Percentiles rank a stretch among this genome's conserved stretches.
phyloP scores from a whole-genome alignment of 345 rosid species.

The Populus euphratica region DNA sequence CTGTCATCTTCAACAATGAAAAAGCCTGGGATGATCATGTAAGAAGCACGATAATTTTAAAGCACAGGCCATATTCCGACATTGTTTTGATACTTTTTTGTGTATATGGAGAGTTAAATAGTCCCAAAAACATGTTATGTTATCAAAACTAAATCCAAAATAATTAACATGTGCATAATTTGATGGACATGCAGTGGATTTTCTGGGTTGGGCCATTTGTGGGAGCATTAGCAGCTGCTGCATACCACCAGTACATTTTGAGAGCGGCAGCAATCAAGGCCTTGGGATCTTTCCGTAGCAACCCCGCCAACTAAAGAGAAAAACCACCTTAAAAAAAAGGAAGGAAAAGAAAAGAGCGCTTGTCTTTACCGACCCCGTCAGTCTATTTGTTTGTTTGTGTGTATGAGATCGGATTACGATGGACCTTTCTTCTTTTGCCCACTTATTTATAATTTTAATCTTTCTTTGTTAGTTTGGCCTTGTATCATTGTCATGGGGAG shows the following conservation, averaged over 20 bases:
- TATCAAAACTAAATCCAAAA: too few relatives aligned
- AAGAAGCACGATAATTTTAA: not conserved
- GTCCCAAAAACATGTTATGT: too few relatives aligned
- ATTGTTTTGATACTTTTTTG: not conserved
- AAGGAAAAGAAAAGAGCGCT: not conserved
- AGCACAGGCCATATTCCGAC: not conserved
- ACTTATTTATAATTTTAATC: constrained; percentile 1
- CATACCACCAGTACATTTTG: constrained; percentile 54
- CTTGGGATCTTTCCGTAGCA: constrained; percentile 67
- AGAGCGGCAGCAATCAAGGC: constrained; percentile 62
- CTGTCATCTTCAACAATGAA: constrained; percentile 48
- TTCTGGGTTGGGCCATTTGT: constrained; percentile 70
- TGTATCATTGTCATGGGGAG: constrained; percentile 31
- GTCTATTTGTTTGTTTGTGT: constrained; percentile 26
- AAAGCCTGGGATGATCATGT: constrained; percentile 66
- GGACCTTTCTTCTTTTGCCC: not conserved
- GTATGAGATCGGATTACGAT: constrained; percentile 18
- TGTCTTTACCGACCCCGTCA: constrained; percentile 5
- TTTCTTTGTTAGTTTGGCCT: constrained; percentile 12
- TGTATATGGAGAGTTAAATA: not conserved
- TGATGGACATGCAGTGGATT: constrained; percentile 44
- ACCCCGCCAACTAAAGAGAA: constrained; percentile 39
- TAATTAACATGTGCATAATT: not conserved
- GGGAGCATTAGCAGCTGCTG: constrained; percentile 74
- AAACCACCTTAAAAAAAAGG: too few relatives aligned